These are phyloP conservation scores for Euphorbia celastroides DNA, from an alignment of 441 rosid species.

Conservation along the genomic window DNA sequence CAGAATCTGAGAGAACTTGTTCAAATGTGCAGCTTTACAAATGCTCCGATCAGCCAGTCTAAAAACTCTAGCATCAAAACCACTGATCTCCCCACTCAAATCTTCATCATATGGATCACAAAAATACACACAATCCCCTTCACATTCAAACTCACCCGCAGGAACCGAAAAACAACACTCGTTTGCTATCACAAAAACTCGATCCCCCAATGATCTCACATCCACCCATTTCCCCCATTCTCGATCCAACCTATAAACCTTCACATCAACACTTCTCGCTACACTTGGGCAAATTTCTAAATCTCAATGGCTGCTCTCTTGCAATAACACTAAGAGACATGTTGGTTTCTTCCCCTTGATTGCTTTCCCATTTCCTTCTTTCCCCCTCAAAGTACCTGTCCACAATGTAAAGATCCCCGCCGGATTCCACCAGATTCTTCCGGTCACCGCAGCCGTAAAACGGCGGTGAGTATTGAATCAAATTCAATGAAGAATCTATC, in stretches of 20 bases:
- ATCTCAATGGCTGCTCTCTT: not conserved
- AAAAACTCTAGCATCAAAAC: slow-evolving; percentile 8
- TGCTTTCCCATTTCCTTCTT: slow-evolving; percentile 25
- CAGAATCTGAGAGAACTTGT: not conserved
- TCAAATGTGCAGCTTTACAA: not conserved
- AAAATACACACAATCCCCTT: slow-evolving; percentile 18
- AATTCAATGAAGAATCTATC: slow-evolving; percentile 25
- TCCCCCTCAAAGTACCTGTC: slow-evolving; percentile 46
- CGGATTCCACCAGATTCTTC: slow-evolving; percentile 73
- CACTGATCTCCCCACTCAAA: not conserved
- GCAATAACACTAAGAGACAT: too few species aligned
- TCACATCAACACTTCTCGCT: not conserved
- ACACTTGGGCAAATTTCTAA: slow-evolving; percentile 14
- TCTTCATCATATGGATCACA: slow-evolving; percentile 9
- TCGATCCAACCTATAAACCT: slow-evolving; percentile 17
- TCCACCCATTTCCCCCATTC: slow-evolving; percentile 18
- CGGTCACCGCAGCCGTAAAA: slow-evolving; percentile 61
- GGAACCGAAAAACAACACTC: slow-evolving; percentile 19
- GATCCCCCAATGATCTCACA: slow-evolving; percentile 12
- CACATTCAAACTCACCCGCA: slow-evolving; percentile 8
- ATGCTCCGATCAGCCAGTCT: not conserved
- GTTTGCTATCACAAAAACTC: slow-evolving; percentile 13
- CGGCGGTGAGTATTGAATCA: slow-evolving; percentile 31
- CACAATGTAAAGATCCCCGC: slow-evolving; percentile 38
- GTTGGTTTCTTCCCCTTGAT: not conserved